Evolutionary conservation across 2,329 filamentous ascomycete species (phyloP).

Genomic region (Chrysoporthe austroafricana): DNA sequence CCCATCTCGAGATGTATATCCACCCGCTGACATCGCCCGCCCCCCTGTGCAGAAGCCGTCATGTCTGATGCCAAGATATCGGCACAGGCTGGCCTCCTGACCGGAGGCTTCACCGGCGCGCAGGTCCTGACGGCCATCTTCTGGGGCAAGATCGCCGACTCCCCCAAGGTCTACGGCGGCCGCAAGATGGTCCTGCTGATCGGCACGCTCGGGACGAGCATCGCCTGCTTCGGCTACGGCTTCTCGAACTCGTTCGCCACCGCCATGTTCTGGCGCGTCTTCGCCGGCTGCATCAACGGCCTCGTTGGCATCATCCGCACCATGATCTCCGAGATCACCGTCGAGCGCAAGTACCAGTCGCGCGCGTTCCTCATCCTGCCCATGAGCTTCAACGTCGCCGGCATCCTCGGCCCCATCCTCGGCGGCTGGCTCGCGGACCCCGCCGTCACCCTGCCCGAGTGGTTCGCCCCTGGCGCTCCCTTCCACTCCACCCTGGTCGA

Average conservation of each 20-base stretch:
- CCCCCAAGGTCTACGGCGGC: constrained; percentile 54
- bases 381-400: constrained; percentile 53
- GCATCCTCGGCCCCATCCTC: constrained; percentile 53
- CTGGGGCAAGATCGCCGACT: constrained; percentile 71
- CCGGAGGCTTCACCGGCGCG: constrained; percentile 72
- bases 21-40: too few species aligned
- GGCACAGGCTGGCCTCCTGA: constrained; percentile 69
- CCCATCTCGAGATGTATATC: too few species aligned
- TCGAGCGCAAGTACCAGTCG: constrained; percentile 53
- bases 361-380: constrained; percentile 52
- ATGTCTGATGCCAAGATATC: constrained; percentile 61
- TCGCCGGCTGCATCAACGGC: constrained; percentile 63
- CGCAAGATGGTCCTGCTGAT: constrained; percentile 73
- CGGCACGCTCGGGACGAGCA: constrained; percentile 67
- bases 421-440: constrained; percentile 73
- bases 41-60: constrained; percentile 40
- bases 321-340: constrained; percentile 54
- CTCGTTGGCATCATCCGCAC: constrained; percentile 54
- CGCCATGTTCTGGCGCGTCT: constrained; percentile 67
- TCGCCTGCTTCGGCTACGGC: constrained; percentile 72
- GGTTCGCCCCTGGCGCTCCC: constrained; percentile 64
- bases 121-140: constrained; percentile 75
- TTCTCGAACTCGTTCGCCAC: constrained; percentile 68
- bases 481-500: constrained; percentile 68
- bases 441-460: constrained; percentile 58